Base-by-base conservation (phyloP, 2,329 filamentous ascomycete species). In the Penicillium capsulatum region DNA sequence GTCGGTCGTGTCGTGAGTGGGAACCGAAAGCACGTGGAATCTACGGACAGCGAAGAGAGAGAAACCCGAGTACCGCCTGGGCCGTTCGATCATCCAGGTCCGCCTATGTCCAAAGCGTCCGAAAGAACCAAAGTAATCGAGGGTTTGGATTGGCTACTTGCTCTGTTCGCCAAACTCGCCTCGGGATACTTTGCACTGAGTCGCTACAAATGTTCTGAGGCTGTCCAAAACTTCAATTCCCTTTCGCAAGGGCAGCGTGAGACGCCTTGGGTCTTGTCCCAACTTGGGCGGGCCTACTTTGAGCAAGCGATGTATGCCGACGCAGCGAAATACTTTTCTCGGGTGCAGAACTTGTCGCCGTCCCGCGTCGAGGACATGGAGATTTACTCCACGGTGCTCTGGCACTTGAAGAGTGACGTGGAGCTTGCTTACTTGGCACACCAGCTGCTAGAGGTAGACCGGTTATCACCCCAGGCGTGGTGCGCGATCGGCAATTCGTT, bases 341-440 rank as follows among this genome's bases (percentile, higher is more conserved):
- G 82, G 40, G 79, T 98, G 50, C 82, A 88, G 35, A 78, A 83
- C 20, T 74, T 92, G 51, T 83, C 86, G 9, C 91, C 91, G 1
- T 86, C 86, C 1, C 81, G 87, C 3, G 74, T 94, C 31, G 85
- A 94, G 59, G 90, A 96, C 58, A 96, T 97, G 90, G 92, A 98
- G 61, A 83, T 97, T 24, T 98, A 95, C 67, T 97, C 91, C 10
- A 98, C 92, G 1, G 84, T 94, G n/a, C 75, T 98, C n/a, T 98
- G 94, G 92, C 90, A 96, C 64, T 71, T 96, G 47, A 95, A 94
- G 65, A 83, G 86, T 48, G 91, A 96, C 59, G 86, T 89, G 0
- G 87, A 96, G 45, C 74, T 98, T 15, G 90, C 91, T 1, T 94
- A 92, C 65, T 74, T 98, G 17, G 88, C 91, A 0, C 91, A 97